phyloP scores from a whole-genome alignment of 768 basidiomycete genomes.

The Hypholoma fasciculare region DNA sequence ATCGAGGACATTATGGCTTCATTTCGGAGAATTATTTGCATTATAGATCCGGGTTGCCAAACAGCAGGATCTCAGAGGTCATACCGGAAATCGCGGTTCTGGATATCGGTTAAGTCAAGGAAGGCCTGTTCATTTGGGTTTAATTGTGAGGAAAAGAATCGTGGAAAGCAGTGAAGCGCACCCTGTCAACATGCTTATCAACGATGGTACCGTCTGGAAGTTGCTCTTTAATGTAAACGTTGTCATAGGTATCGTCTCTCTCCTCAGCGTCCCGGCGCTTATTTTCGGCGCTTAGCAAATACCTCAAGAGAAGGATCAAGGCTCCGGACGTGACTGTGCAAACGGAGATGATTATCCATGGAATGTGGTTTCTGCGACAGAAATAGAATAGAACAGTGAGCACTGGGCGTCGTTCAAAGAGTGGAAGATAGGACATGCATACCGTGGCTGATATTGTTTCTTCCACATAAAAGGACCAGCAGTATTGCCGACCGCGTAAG shows the following conservation, averaged over 20 bases:
- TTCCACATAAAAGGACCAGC: constrained; percentile 81
- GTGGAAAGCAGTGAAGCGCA: constrained; percentile 18
- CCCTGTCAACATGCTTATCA: constrained; percentile 64
- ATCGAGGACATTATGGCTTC: no score
- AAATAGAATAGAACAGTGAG: neutral
- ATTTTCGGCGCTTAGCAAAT: constrained; percentile 62
- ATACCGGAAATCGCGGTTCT: constrained; percentile 78
- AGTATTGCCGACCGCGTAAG: constrained; percentile 77
- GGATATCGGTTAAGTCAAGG: constrained; percentile 74
- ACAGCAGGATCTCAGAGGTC: constrained; percentile 37
- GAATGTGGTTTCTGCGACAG: constrained; percentile 58
- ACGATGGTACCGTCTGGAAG: constrained; percentile 49
- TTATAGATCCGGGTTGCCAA: no score
- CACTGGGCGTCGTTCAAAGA: neutral
- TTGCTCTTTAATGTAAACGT: constrained; percentile 52
- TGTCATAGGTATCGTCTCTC: constrained; percentile 57
- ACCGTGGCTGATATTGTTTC: constrained; percentile 67
- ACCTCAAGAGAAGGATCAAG: constrained; percentile 55
- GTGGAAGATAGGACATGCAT: constrained; percentile 10
- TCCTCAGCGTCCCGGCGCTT: constrained; percentile 52
- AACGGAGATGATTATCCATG: constrained; percentile 74
- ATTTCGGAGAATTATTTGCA: no score
- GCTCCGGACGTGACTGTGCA: constrained; percentile 58
- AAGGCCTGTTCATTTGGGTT: constrained; percentile 45
- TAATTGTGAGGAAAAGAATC: neutral